These are phyloP conservation scores for Sugiyamaella pinicola DNA, from an alignment of 1,139 yeast genomes.

Conservation along the genomic window DNA sequence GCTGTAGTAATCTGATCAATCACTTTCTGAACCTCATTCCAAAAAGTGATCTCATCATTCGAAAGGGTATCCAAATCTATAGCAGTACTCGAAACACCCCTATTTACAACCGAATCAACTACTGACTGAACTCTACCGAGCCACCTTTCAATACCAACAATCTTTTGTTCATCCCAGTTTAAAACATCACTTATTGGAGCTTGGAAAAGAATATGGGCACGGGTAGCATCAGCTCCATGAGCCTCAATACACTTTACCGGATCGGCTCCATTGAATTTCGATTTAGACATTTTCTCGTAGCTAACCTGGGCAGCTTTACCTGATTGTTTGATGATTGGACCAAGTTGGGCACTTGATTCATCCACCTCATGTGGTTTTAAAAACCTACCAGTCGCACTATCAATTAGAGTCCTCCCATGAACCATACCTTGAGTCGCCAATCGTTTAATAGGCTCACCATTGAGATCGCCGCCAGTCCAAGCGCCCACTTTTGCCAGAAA, in stretches of 20 bases:
- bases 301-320: conserved; percentile 58
- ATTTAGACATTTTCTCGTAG: conserved; percentile 93
- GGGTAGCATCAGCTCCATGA: conserved; percentile 92
- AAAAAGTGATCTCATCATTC: conserved; percentile 55
- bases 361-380: conserved; percentile 76
- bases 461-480: conserved; percentile 54
- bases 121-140: conserved; percentile 56
- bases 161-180: conserved; percentile 88
- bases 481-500: conserved; percentile 65
- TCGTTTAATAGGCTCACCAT: conserved; percentile 77
- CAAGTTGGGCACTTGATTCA: conserved; percentile 39
- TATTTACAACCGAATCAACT: conserved; percentile 23
- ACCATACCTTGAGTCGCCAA: conserved; percentile 98
- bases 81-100: neutral
- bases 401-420: conserved; percentile 79
- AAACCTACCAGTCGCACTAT: conserved; percentile 73
- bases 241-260: conserved; percentile 73
- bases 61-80: conserved; percentile 35
- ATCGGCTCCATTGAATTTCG: conserved; percentile 91
- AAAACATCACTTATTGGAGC: conserved; percentile 84
- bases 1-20: conserved; percentile 58
- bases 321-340: conserved; percentile 53
- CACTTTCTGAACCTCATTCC: conserved; percentile 58
- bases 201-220: conserved; percentile 92
- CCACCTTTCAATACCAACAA: conserved; percentile 89